Conservation (phyloP, 164 flowering plant genomes). For the Umbellularia californica region DNA sequence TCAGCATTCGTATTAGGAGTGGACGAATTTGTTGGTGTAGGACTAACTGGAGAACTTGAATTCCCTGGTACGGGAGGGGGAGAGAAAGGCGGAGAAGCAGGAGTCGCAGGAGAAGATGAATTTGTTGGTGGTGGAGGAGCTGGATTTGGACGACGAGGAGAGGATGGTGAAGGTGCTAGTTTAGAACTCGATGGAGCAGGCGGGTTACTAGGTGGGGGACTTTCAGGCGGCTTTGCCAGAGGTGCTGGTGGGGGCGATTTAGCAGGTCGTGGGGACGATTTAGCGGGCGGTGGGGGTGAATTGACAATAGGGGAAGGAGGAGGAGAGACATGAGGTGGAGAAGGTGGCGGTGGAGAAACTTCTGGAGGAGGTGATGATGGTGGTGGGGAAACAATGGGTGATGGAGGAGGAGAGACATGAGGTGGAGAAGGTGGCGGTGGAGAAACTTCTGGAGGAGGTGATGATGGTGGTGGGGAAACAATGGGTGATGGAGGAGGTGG, state of each 20-base stretch:
- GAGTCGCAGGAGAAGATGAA: slow-evolving; percentile 15
- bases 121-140: slow-evolving; percentile 24
- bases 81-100: slow-evolving; percentile 8
- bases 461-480: slow-evolving; percentile 3
- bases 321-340: neutral
- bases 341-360: slow-evolving; percentile 3
- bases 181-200: slow-evolving; percentile 30
- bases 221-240: slow-evolving; percentile 3
- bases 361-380: slow-evolving; percentile 12
- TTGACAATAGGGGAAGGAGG: no score
- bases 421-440: slow-evolving; percentile 9
- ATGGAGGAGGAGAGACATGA: neutral
- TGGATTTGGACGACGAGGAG: slow-evolving; percentile 23
- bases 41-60: neutral
- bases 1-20: neutral
- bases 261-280: slow-evolving; percentile 3
- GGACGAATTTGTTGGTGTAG: neutral
- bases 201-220: slow-evolving; percentile 31
- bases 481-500: neutral
- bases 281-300: slow-evolving; percentile 8
- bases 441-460: slow-evolving; percentile 11
- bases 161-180: slow-evolving; percentile 27
- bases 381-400: slow-evolving; percentile 5
- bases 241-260: neutral
- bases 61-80: slow-evolving; percentile 3